These are phyloP conservation scores for Pichia phayaonensis DNA, from an alignment of 805 yeast genomes.

Conservation along the genomic window DNA sequence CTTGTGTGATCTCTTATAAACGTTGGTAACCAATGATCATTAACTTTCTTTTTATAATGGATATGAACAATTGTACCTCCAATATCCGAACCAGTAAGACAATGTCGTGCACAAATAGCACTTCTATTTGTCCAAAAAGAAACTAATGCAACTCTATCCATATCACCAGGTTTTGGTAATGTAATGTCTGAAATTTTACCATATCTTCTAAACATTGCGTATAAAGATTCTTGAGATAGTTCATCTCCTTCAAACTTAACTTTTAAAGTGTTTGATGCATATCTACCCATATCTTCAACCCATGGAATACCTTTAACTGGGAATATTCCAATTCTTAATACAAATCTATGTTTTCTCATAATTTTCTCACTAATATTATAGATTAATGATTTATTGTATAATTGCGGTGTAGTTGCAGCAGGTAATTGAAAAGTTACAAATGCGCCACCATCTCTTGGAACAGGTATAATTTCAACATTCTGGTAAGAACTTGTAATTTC, in stretches of 20 bases:
- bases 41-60: constrained; percentile 53
- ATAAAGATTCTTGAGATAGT: constrained; percentile 69
- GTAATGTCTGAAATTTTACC: constrained; percentile 73
- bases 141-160: constrained; percentile 46
- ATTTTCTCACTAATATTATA: constrained; percentile 11
- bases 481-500: constrained; percentile 32
- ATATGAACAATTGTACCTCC: constrained; percentile 65
- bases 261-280: constrained; percentile 55
- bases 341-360: constrained; percentile 18
- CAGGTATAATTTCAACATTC: constrained; percentile 51
- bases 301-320: constrained; percentile 91
- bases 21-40: constrained; percentile 46
- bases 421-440: constrained; percentile 74
- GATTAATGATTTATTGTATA: constrained; percentile 14
- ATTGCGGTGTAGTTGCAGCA: constrained; percentile 23
- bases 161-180: constrained; percentile 43
- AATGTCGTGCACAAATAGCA: constrained; percentile 83
- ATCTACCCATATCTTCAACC: constrained; percentile 86
- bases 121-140: constrained; percentile 50
- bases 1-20: constrained; percentile 70
- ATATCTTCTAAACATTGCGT: constrained; percentile 76
- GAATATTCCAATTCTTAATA: constrained; percentile 48
- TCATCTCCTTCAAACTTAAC: constrained; percentile 72
- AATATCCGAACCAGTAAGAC: constrained; percentile 71
- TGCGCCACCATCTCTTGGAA: constrained; percentile 87